These are phyloP conservation scores for Arabidopsis thaliana DNA, from an alignment of 345 rosid genomes.

Conservation along the genomic window DNA sequence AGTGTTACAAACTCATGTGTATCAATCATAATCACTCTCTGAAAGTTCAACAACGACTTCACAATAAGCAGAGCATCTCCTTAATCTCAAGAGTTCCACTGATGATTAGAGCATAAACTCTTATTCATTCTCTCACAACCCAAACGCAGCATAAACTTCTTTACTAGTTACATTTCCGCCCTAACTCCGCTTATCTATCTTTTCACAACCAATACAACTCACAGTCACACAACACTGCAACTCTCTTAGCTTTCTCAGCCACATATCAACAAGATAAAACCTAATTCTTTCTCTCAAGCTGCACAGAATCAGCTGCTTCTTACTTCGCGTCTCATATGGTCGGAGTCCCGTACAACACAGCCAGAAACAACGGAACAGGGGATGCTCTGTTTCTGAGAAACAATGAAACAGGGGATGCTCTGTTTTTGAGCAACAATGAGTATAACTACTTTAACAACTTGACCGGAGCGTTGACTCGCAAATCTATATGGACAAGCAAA, in stretches of 20 bases:
- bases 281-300: constrained; percentile 23
- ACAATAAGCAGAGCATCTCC: too few species aligned
- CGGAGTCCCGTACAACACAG: constrained; percentile 27
- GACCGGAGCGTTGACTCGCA: constrained; percentile 18
- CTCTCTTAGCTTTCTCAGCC: constrained; percentile 35
- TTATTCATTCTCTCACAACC: too few species aligned
- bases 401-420: too few species aligned
- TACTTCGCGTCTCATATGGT: constrained; percentile 43
- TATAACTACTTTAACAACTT: constrained; percentile 33
- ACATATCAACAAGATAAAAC: constrained; percentile 31
- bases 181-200: too few species aligned
- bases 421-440: constrained; percentile 28
- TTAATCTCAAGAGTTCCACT: too few species aligned
- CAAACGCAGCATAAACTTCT: too few species aligned
- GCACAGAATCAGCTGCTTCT: constrained; percentile 28
- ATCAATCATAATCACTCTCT: too few species aligned
- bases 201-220: neutral
- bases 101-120: too few species aligned
- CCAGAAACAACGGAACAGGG: constrained; percentile 29
- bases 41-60: too few species aligned
- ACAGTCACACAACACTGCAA: constrained; percentile 16
- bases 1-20: too few species aligned
- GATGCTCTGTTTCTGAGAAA: neutral
- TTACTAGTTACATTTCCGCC: too few species aligned
- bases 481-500: too few species aligned